Evolutionary conservation across 495 filamentous ascomycete genomes (phyloP).

Genomic region (Oleoguttula mirabilis): DNA sequence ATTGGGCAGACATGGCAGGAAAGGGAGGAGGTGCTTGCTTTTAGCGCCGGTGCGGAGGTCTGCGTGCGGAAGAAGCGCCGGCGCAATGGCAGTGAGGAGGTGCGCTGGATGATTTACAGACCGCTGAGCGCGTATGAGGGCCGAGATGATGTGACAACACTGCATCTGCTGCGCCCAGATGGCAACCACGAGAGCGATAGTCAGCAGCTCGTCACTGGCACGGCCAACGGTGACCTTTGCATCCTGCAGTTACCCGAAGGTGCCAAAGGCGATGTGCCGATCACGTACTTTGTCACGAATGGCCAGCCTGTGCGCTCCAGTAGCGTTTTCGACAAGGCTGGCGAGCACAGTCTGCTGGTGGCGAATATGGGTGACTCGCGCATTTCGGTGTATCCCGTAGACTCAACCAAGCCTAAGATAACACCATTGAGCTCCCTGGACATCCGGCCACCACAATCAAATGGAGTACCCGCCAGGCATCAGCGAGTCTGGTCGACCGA

Average conservation of each 20-base stretch:
- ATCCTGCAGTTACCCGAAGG: slow-evolving; percentile 22
- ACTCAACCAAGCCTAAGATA: slow-evolving; percentile 24
- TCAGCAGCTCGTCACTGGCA: slow-evolving; percentile 34
- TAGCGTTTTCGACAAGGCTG: slow-evolving; percentile 1
- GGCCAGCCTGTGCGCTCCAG: slow-evolving; percentile 14
- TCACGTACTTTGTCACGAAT: slow-evolving; percentile 15
- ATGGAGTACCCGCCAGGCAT: slow-evolving; percentile 5
- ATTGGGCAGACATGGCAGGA: slow-evolving; percentile 40
- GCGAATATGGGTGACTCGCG: slow-evolving; percentile 21
- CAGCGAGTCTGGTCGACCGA: slow-evolving; percentile 38
- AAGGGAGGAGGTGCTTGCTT: slow-evolving; percentile 45
- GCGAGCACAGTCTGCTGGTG: slow-evolving; percentile 18
- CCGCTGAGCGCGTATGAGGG: slow-evolving; percentile 41
- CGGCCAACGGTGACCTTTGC: slow-evolving; percentile 35
- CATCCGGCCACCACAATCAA: slow-evolving; percentile 12
- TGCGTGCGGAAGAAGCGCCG: slow-evolving; percentile 33
- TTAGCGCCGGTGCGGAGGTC: slow-evolving; percentile 50
- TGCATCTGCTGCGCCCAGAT: slow-evolving; percentile 40
- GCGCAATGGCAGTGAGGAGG: slow-evolving; percentile 14
- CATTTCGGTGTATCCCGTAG: slow-evolving; percentile 33
- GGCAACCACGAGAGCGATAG: slow-evolving; percentile 17
- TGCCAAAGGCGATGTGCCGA: slow-evolving; percentile 3
- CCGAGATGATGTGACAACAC: slow-evolving; percentile 50
- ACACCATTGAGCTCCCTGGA: slow-evolving; percentile 33
- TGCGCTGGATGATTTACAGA: slow-evolving; percentile 42